Evolutionary conservation across 345 rosid genomes (phyloP).

Genomic region (Raphanus sativus): DNA sequence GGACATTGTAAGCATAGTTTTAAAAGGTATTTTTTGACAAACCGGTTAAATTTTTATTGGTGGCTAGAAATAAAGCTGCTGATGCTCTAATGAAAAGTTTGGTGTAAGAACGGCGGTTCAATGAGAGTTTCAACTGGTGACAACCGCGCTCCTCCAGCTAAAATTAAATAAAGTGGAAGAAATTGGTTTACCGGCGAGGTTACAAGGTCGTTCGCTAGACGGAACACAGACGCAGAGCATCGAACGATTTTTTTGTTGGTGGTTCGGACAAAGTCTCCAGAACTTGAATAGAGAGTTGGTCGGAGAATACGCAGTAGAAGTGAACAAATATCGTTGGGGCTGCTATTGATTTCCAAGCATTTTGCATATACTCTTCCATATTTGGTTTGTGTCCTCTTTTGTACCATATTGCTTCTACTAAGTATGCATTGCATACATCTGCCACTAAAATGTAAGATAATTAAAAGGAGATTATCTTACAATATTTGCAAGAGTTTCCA

Average conservation of each 20-base stretch:
- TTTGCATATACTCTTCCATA: background rate
- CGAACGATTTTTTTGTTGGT: constrained; percentile 7
- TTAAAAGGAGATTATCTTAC: background rate
- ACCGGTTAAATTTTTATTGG: background rate
- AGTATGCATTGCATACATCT: background rate
- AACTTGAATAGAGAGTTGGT: constrained; percentile 19
- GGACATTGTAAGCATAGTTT: background rate
- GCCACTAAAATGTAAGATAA: background rate
- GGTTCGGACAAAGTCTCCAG: background rate
- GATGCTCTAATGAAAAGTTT: too few relatives aligned
- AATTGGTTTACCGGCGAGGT: constrained; percentile 36
- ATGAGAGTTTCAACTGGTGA: background rate
- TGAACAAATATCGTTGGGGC: background rate
- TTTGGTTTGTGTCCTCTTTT: background rate
- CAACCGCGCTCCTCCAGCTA: background rate
- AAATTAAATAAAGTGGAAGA: background rate
- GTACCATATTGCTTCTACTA: background rate
- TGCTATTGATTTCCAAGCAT: background rate
- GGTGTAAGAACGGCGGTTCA: background rate
- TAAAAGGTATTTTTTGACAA: background rate
- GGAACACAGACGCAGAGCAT: constrained; percentile 28
- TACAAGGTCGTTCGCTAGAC: constrained; percentile 39
- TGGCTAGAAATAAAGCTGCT: background rate
- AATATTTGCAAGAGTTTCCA: background rate
- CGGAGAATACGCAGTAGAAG: constrained; percentile 5